phyloP scores from a whole-genome alignment of 2,329 filamentous ascomycete species.

The Teratosphaeria nubilosa region DNA sequence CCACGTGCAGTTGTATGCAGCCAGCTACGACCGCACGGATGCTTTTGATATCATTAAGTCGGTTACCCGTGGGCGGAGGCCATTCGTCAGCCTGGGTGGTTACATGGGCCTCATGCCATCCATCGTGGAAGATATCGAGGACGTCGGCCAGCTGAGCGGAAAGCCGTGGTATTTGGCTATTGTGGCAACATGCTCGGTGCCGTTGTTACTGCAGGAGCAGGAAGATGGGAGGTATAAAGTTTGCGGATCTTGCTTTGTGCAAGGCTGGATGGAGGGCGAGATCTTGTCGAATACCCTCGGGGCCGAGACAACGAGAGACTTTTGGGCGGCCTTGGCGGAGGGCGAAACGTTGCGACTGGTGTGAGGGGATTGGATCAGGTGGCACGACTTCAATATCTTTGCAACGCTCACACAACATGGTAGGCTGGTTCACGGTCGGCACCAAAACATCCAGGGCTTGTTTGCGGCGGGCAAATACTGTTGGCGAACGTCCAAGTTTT shows the following conservation, averaged over 20 bases:
- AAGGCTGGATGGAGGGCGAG: not conserved
- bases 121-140: not conserved
- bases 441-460: too few relatives aligned
- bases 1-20: constrained; percentile 1
- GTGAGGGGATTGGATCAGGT: not conserved
- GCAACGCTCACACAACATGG: too few relatives aligned
- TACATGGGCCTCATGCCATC: constrained; percentile 7
- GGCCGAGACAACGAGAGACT: not conserved
- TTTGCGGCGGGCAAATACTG: too few relatives aligned
- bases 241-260: not conserved
- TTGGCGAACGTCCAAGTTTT: too few relatives aligned
- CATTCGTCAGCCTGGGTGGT: constrained; percentile 4
- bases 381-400: constrained; percentile 8
- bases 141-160: not conserved
- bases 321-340: not conserved
- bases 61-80: constrained; percentile 2
- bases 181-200: constrained; percentile 6
- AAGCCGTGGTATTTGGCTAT: constrained; percentile 1
- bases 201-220: constrained; percentile 4
- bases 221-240: not conserved
- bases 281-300: not conserved
- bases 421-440: too few relatives aligned
- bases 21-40: constrained; percentile 1
- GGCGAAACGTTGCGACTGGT: not conserved
- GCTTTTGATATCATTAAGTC: constrained; percentile 4